A percentile compares a stretch with the other conserved stretches of the same genome.
phyloP scores from a whole-genome alignment of 176 grass and related monocot species.

The Alopecurus myosuroides region DNA sequence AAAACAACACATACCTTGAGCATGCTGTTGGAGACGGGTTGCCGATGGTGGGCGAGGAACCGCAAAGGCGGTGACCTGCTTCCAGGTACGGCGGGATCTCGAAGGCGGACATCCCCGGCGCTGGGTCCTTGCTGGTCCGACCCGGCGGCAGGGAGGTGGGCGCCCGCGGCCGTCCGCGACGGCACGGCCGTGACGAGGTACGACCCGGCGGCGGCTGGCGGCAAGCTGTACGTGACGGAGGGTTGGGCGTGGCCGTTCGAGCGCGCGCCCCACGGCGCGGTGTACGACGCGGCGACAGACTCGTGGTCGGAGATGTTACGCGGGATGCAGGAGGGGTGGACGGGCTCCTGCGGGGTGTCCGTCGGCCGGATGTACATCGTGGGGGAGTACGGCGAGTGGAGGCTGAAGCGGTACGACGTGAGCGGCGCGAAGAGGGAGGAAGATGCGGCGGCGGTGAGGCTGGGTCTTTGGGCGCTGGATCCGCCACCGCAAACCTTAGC shows the following conservation, averaged over 20 bases:
- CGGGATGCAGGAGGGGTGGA: constrained; percentile 95
- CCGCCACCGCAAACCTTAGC: too few relatives aligned
- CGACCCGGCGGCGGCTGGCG: constrained; percentile 67
- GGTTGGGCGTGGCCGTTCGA: constrained; percentile 99
- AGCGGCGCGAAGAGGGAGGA: constrained; percentile 42
- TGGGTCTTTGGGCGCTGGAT: too few relatives aligned
- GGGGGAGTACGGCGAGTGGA: constrained; percentile 85
- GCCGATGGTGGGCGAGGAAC: too few relatives aligned
- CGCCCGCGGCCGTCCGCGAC: neutral
- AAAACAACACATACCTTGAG: too few relatives aligned
- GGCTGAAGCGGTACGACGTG: constrained; percentile 78
- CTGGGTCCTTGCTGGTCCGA: too few relatives aligned
- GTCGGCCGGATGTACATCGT: constrained; percentile 72
- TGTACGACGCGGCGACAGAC: constrained; percentile 69
- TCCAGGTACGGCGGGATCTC: too few relatives aligned
- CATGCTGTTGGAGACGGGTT: too few relatives aligned
- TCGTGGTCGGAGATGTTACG: constrained; percentile 72
- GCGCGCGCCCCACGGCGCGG: constrained; percentile 59
- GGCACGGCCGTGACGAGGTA: constrained; percentile 47
- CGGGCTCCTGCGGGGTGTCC: constrained; percentile 69
- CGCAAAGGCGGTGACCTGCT: too few relatives aligned
- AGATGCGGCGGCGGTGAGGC: constrained; percentile 62
- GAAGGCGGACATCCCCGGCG: too few relatives aligned
- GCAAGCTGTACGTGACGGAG: constrained; percentile 86
- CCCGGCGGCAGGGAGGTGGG: constrained; percentile 39